Conservation (phyloP, 306 rosid genomes). For the Cercis canadensis region DNA sequence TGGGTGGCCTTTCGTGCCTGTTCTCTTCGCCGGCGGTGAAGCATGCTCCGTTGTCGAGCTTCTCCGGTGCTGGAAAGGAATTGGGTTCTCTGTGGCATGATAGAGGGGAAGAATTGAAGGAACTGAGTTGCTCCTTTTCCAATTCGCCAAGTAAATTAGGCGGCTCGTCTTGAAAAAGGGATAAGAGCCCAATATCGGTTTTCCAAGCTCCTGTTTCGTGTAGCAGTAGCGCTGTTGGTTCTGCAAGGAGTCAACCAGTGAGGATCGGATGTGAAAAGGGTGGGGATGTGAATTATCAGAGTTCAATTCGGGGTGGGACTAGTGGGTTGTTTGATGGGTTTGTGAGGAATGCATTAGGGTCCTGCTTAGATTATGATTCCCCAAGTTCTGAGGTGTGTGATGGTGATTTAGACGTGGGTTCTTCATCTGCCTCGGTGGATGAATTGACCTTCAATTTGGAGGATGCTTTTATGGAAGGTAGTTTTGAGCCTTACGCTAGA, state of each 20-base stretch:
- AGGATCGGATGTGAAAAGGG: constrained; percentile 51
- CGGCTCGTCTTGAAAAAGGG: constrained; percentile 67
- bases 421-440: constrained; percentile 52
- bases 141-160: constrained; percentile 67
- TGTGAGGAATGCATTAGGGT: constrained; percentile 79
- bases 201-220: constrained; percentile 89
- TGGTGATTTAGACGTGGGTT: constrained; percentile 46
- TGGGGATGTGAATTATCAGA: too few relatives aligned
- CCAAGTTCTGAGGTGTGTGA: constrained; percentile 42
- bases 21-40: too few relatives aligned
- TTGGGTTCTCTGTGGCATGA: too few relatives aligned
- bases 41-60: too few relatives aligned
- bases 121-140: constrained; percentile 71
- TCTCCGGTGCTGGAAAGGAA: too few relatives aligned
- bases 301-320: too few relatives aligned
- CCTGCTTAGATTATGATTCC: constrained; percentile 79
- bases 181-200: constrained; percentile 89
- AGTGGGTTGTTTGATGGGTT: constrained; percentile 80
- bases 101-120: constrained; percentile 77
- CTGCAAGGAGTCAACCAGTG: constrained; percentile 54
- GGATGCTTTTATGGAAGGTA: too few relatives aligned
- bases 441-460: too few relatives aligned
- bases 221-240: constrained; percentile 54
- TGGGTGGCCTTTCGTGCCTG: too few relatives aligned
- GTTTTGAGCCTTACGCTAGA: too few relatives aligned